A percentile compares a stretch with the other conserved stretches of the same genome.
Conservation (phyloP, 352 stramenopile species). For the Globisporangium nagaii region DNA sequence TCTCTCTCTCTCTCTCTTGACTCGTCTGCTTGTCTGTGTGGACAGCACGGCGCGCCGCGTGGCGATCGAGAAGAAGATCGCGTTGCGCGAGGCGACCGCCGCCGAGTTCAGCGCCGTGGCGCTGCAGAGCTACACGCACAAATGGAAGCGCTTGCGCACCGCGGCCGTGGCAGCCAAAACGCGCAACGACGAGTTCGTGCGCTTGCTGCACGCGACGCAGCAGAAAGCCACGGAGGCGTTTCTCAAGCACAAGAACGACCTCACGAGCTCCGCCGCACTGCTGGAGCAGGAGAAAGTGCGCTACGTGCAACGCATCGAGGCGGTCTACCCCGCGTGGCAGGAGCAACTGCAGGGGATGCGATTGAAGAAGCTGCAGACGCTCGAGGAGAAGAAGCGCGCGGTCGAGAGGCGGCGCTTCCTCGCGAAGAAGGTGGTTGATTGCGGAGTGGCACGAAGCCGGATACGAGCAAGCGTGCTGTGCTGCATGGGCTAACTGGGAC, state of each 20-base stretch:
- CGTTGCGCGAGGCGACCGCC: conserved; percentile 62
- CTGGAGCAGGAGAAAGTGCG: conserved; percentile 54
- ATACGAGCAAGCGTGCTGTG: too few species aligned
- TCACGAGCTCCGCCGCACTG: conserved; percentile 29
- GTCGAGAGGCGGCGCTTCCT: conserved; percentile 65
- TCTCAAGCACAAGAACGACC: conserved; percentile 30
- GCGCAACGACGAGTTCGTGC: conserved; percentile 65
- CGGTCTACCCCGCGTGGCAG: conserved; percentile 71
- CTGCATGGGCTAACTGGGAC: too few species aligned
- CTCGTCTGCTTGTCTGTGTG: neutral
- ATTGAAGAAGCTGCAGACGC: conserved; percentile 44
- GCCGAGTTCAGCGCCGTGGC: conserved; percentile 71
- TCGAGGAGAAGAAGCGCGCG: conserved; percentile 70
- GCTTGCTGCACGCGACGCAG: conserved; percentile 41
- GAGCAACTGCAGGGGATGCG: conserved; percentile 49
- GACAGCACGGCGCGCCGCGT: conserved; percentile 42
- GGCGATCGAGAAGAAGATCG: conserved; percentile 67
- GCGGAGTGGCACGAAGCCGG: too few species aligned
- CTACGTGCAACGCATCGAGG: conserved; percentile 57
- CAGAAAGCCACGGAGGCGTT: conserved; percentile 42
- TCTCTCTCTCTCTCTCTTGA: neutral
- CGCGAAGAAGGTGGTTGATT: conserved; percentile 54
- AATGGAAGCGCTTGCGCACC: conserved; percentile 48
- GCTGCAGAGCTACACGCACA: conserved; percentile 56
- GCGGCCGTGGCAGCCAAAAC: conserved; percentile 35